phyloP scores from a whole-genome alignment of 2,329 filamentous ascomycete species.

The Diaporthe batatas region DNA sequence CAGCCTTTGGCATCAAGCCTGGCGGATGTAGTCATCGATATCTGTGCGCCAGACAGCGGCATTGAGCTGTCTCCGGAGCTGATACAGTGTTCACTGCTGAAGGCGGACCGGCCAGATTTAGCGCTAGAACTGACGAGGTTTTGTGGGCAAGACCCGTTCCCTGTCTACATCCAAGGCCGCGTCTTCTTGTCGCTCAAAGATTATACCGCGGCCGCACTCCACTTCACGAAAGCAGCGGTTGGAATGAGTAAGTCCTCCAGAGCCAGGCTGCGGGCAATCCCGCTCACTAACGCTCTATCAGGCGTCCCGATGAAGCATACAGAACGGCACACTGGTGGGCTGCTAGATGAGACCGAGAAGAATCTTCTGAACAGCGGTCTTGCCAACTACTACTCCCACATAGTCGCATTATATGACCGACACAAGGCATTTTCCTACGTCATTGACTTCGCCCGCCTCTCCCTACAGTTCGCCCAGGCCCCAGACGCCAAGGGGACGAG shows the following conservation, averaged over 20 bases:
- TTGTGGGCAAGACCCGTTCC: conserved; percentile 70
- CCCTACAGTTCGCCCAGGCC: conserved; percentile 72
- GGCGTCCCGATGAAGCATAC: conserved; percentile 61
- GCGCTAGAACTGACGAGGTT: conserved; percentile 70
- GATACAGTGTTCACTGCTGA: conserved; percentile 73
- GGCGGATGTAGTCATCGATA: conserved; percentile 75
- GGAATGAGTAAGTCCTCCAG: conserved; percentile 77
- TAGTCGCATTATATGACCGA: conserved; percentile 85
- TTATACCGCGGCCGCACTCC: conserved; percentile 77
- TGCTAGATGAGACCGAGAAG: conserved; percentile 84
- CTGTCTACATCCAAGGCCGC: conserved; percentile 87
- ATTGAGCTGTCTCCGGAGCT: conserved; percentile 73
- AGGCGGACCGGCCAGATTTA: conserved; percentile 70
- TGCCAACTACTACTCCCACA: conserved; percentile 87
- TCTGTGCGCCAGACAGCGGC: conserved; percentile 74
- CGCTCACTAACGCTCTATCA: conserved; percentile 51
- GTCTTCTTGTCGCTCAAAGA: conserved; percentile 81
- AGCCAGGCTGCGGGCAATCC: conserved; percentile 2
- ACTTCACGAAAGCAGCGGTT: conserved; percentile 87
- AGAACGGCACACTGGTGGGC: conserved; percentile 70
- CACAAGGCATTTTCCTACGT: conserved; percentile 83
- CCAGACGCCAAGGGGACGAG: conserved; percentile 58
- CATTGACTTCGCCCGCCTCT: conserved; percentile 83
- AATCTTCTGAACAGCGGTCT: conserved; percentile 78
- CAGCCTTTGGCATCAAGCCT: conserved; percentile 70